Percentiles rank a stretch among this genome's conserved stretches.
Conservation (phyloP, 2,329 filamentous ascomycete genomes). For the Coniochaeta prunicola region DNA sequence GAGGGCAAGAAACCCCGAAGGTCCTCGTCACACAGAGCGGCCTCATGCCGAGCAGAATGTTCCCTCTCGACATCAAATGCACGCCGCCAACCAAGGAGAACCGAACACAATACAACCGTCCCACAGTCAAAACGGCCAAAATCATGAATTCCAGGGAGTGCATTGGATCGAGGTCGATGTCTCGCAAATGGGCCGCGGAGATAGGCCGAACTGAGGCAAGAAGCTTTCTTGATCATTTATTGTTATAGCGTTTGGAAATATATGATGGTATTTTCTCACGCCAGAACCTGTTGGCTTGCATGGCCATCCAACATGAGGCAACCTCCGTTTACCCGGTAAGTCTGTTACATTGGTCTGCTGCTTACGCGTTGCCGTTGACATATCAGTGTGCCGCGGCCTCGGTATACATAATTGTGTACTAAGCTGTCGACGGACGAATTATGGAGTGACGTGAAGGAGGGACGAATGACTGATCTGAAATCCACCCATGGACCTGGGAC, state of each 20-base stretch:
- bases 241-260: background rate
- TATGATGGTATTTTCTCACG: background rate
- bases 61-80: background rate
- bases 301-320: background rate
- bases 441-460: background rate
- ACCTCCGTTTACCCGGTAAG: background rate
- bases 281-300: background rate
- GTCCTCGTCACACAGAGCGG: background rate
- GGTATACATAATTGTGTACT: no score
- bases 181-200: background rate
- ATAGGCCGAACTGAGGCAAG: background rate
- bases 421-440: background rate
- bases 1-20: slow-evolving; percentile 21
- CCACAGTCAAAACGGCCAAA: background rate
- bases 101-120: background rate
- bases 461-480: background rate
- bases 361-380: background rate
- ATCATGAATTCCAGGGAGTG: background rate
- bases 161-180: background rate
- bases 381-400: no score
- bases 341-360: background rate
- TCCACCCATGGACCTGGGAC: background rate
- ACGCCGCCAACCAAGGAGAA: background rate
- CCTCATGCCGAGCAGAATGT: background rate
- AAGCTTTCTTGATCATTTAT: background rate